These are phyloP conservation scores for Xylaria sp. DNA, from an alignment of 2,329 filamentous ascomycete genomes.

Conservation along the genomic window DNA sequence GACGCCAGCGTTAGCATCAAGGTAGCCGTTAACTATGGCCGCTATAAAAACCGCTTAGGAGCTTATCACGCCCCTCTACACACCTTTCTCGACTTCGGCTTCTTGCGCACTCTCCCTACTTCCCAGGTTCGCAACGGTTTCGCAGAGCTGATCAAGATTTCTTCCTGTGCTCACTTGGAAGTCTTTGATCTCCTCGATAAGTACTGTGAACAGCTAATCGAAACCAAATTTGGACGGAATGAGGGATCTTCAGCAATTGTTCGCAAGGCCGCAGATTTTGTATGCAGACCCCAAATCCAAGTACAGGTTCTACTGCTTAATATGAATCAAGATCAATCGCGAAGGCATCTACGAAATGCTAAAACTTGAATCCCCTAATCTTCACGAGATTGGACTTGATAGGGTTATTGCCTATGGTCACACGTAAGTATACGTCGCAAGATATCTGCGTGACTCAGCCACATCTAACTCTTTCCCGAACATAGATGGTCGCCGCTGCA, in stretches of 20 bases:
- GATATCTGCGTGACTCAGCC: constrained; percentile 2
- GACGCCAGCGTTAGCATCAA: constrained; percentile 82
- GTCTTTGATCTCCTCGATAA: constrained; percentile 76
- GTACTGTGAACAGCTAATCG: constrained; percentile 75
- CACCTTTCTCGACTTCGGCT: constrained; percentile 79
- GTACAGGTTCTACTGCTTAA: background rate
- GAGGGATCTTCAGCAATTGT: constrained; percentile 67
- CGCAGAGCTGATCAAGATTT: constrained; percentile 81
- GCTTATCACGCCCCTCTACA: constrained; percentile 78
- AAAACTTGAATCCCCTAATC: constrained; percentile 77
- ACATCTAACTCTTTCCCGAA: background rate
- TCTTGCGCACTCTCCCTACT: constrained; percentile 73
- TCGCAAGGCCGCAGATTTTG: constrained; percentile 44
- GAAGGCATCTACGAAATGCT: constrained; percentile 78
- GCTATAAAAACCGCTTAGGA: constrained; percentile 79
- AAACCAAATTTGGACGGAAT: constrained; percentile 71
- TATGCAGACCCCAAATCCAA: background rate
- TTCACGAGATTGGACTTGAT: constrained; percentile 78
- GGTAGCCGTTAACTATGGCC: constrained; percentile 81
- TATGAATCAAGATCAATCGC: constrained; percentile 65
- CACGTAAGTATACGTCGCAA: constrained; percentile 54
- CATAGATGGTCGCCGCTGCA: constrained; percentile 75
- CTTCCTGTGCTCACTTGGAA: constrained; percentile 72
- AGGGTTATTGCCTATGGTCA: constrained; percentile 80
- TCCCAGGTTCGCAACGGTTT: constrained; percentile 79